phyloP scores from a whole-genome alignment of 2,329 filamentous ascomycete species.

The Didymella pinodella region DNA sequence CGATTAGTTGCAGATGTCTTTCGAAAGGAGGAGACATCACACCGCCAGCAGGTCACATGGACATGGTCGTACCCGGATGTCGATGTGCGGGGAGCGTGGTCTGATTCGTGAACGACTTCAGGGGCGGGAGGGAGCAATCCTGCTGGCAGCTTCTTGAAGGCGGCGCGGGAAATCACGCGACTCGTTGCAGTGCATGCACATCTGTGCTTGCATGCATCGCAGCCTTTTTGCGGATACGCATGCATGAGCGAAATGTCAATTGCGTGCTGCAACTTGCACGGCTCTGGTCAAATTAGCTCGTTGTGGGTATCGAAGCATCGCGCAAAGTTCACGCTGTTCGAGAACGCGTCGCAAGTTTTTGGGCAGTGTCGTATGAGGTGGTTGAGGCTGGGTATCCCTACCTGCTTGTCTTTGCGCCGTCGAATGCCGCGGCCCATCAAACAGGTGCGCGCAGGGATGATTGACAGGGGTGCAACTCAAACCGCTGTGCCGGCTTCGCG shows the following conservation, averaged over 20 bases:
- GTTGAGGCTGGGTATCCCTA: constrained; percentile 29
- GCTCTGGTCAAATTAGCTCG: constrained; percentile 1
- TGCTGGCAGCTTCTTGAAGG: constrained; percentile 41
- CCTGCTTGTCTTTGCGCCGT: constrained; percentile 27
- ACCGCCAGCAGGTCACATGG: constrained; percentile 48
- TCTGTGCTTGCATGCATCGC: constrained; percentile 13
- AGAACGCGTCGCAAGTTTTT: constrained; percentile 18
- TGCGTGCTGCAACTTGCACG: constrained; percentile 6
- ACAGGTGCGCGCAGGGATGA: constrained; percentile 24
- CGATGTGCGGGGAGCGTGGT: constrained; percentile 33
- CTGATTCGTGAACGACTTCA: constrained; percentile 40
- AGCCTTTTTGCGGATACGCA: constrained; percentile 9
- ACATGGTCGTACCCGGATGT: constrained; percentile 22
- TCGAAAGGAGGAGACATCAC: constrained; percentile 34
- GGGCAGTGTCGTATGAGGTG: constrained; percentile 16
- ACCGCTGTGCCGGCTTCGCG: constrained; percentile 38
- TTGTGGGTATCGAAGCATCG: constrained; percentile 18
- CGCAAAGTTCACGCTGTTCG: constrained; percentile 12
- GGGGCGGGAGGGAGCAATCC: constrained; percentile 32
- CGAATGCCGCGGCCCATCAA: constrained; percentile 28
- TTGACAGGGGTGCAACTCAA: constrained; percentile 31
- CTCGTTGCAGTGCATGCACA: constrained; percentile 29
- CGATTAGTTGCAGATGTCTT: constrained; percentile 28
- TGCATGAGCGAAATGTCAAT: constrained; percentile 11
- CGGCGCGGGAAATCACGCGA: constrained; percentile 40